These are phyloP conservation scores for Cutaneotrichosporon cavernicola DNA, from an alignment of 1,284 basidiomycete species.

Conservation along the genomic window DNA sequence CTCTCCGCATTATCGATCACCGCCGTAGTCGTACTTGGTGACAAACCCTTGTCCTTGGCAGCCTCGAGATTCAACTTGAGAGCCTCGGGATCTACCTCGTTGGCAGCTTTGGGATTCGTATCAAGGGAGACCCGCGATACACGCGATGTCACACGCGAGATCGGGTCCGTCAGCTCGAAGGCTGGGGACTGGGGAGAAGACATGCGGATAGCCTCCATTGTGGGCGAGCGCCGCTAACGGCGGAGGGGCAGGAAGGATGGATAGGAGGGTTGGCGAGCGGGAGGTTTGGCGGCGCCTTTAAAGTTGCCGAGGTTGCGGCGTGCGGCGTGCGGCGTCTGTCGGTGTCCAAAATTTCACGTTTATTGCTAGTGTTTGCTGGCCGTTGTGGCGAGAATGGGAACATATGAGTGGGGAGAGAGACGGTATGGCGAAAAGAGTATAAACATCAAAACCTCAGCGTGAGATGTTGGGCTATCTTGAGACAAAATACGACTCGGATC, in stretches of 20 bases:
- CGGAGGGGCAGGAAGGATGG: not conserved
- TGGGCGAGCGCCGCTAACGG: not conserved
- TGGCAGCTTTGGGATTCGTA: no score
- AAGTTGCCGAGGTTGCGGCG: not conserved
- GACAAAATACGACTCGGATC: not conserved
- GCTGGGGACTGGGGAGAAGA: not conserved
- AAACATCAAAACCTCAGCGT: no score
- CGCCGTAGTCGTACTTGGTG: not conserved
- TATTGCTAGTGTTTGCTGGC: not conserved
- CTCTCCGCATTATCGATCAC: constrained; percentile 14
- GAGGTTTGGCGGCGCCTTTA: not conserved
- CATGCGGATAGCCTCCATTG: constrained; percentile 1
- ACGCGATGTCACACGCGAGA: not conserved
- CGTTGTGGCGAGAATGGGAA: not conserved
- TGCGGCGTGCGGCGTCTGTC: not conserved
- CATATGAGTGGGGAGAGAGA: not conserved
- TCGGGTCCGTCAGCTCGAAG: constrained; percentile 1
- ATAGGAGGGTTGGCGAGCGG: not conserved
- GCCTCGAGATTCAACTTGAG: no score
- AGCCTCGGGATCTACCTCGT: no score
- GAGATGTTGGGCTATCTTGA: no score
- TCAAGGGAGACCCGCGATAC: not conserved
- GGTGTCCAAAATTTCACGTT: not conserved
- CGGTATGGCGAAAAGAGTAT: not conserved
- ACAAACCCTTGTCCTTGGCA: not conserved